These are phyloP conservation scores for Chaetomium sp. DNA, from an alignment of 2,329 filamentous ascomycete genomes.

Conservation along the genomic window DNA sequence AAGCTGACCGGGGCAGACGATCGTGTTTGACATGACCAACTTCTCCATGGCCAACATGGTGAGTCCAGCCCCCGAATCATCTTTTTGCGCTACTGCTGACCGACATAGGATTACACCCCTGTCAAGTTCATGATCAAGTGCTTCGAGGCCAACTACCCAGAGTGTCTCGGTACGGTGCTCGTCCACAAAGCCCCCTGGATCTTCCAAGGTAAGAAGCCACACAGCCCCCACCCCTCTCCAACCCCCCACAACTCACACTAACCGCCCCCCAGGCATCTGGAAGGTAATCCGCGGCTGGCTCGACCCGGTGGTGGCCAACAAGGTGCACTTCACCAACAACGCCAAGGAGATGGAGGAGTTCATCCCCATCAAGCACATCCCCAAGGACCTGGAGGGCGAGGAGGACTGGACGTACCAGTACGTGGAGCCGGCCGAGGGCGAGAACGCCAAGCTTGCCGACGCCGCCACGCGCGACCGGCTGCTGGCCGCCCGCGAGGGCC, in stretches of 20 bases:
- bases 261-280: constrained; percentile 73
- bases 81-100: constrained; percentile 28
- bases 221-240: not conserved
- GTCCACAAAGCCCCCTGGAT: constrained; percentile 98
- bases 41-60: constrained; percentile 96
- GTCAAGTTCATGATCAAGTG: constrained; percentile 99
- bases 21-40: constrained; percentile 94
- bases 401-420: constrained; percentile 86
- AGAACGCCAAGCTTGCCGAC: constrained; percentile 76
- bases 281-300: constrained; percentile 94
- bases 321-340: constrained; percentile 90
- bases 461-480: constrained; percentile 64
- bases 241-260: constrained; percentile 7
- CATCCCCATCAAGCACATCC: constrained; percentile 69
- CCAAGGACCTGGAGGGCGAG: constrained; percentile 81
- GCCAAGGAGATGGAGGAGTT: constrained; percentile 76
- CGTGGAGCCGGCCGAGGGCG: constrained; percentile 70
- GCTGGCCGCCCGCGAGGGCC: constrained; percentile 60
- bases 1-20: constrained; percentile 58
- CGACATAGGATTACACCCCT: constrained; percentile 76
- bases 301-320: constrained; percentile 91
- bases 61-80: constrained; percentile 35
- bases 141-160: constrained; percentile 98
- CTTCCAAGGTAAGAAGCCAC: constrained; percentile 69
- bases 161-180: constrained; percentile 83